These are phyloP conservation scores for Nosema bombycis DNA, from an alignment of 371 early-diverging fungal species.

Conservation along the genomic window DNA sequence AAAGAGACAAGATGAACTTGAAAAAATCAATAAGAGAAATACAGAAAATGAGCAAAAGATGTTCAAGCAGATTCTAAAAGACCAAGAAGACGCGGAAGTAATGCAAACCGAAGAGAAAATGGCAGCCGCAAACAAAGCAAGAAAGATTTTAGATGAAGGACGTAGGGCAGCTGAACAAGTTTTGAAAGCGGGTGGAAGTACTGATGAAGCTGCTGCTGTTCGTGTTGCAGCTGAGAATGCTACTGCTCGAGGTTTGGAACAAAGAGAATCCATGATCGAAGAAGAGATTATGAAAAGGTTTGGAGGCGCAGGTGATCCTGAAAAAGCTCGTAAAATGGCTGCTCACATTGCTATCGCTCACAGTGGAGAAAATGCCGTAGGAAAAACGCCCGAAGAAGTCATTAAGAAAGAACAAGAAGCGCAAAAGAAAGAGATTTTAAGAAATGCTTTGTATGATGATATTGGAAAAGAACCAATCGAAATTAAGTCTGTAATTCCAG, in stretches of 20 bases:
- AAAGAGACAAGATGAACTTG: slow-evolving; percentile 13
- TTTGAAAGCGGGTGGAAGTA: slow-evolving; percentile 24
- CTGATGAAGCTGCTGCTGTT: slow-evolving; percentile 35
- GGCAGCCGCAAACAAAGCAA: slow-evolving; percentile 10
- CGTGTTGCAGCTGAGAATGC: slow-evolving; percentile 21
- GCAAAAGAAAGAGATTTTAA: slow-evolving; percentile 13
- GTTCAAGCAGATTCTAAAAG: background rate
- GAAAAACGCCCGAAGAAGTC: slow-evolving; percentile 24
- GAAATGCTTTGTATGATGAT: background rate
- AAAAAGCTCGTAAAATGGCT: slow-evolving; percentile 31
- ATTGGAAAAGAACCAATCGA: slow-evolving; percentile 35
- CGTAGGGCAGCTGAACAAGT: slow-evolving; percentile 33
- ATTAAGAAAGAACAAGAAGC: slow-evolving; percentile 26
- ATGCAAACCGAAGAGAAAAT: slow-evolving; percentile 34
- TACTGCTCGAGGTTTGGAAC: background rate
- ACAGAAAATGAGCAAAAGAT: slow-evolving; percentile 7
- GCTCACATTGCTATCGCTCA: slow-evolving; percentile 48
- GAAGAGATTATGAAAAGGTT: slow-evolving; percentile 16
- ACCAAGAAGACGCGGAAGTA: slow-evolving; percentile 27
- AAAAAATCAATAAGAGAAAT: slow-evolving; percentile 2
- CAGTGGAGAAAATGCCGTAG: slow-evolving; percentile 46
- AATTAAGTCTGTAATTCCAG: slow-evolving; percentile 54
- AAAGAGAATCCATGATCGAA: slow-evolving; percentile 9
- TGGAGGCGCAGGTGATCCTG: background rate
- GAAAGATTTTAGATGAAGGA: slow-evolving; percentile 40